Evolutionary conservation across 805 yeast genomes (phyloP).

Genomic region (Middelhovenomyces tepae): DNA sequence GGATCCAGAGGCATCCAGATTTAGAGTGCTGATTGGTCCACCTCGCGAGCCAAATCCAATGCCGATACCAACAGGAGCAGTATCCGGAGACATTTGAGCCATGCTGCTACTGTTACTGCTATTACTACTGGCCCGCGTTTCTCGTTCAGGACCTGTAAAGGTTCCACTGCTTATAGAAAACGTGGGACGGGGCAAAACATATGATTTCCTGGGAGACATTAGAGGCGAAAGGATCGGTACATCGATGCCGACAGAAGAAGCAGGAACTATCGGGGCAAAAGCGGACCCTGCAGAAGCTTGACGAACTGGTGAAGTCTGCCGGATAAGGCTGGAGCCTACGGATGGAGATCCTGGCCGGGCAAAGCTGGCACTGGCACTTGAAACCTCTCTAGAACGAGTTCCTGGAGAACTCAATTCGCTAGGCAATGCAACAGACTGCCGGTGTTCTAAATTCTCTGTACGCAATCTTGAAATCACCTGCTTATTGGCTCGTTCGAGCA

Average conservation of each 20-base stretch:
- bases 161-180: no score
- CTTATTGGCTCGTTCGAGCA: conserved; percentile 86
- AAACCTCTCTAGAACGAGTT: conserved; percentile 22
- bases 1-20: no score
- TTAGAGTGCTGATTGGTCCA: no score
- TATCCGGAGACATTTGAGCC: no score
- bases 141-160: no score
- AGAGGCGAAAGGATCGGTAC: no score
- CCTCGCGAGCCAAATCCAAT: no score
- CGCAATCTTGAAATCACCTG: conserved; percentile 84
- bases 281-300: conserved; percentile 6
- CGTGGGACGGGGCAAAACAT: no score
- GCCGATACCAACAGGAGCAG: no score
- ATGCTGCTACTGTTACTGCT: no score
- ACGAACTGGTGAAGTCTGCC: conserved; percentile 13
- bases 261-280: conserved; percentile 3
- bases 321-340: conserved; percentile 15
- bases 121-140: no score
- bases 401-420: conserved; percentile 27
- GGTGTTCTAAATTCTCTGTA: conserved; percentile 65
- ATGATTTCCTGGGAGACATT: no score
- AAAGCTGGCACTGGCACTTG: conserved; percentile 4
- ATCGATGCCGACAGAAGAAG: conserved; percentile 3
- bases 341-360: conserved; percentile 27
- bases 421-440: conserved; percentile 25